Percentiles rank a stretch among this genome's conserved stretches.
Evolutionary conservation across 1,284 basidiomycete species (phyloP).

Genomic region (Ceratorhiza oryzae-sativae): DNA sequence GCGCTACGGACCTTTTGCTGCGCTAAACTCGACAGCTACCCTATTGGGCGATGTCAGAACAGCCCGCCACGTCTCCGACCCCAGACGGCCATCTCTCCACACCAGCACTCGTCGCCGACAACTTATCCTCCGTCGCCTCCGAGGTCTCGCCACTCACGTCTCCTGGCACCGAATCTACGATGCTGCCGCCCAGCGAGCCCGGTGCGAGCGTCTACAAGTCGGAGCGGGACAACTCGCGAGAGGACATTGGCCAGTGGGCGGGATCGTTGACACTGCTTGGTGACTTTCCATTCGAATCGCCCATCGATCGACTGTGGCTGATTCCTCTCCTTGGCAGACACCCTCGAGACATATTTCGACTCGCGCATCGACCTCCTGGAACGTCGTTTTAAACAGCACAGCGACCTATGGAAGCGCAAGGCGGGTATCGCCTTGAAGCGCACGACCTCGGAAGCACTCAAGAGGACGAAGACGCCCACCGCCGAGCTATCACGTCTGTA

Average conservation of each 20-base stretch:
- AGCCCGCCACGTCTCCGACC: conserved; percentile 17
- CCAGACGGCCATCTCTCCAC: conserved; percentile 21
- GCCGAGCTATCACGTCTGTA: conserved; percentile 60
- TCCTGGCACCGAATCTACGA: neutral
- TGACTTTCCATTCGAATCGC: conserved; percentile 45
- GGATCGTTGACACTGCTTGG: conserved; percentile 77
- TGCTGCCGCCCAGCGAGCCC: conserved; percentile 10
- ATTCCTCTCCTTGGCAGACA: conserved; percentile 59
- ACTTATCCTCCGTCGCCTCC: conserved; percentile 6
- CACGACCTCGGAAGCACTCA: conserved; percentile 40
- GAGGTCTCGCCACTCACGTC: conserved; percentile 30
- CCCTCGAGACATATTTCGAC: conserved; percentile 90
- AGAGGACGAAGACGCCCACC: conserved; percentile 70
- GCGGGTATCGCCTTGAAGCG: conserved; percentile 68
- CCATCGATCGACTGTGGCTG: neutral
- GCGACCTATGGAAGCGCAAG: conserved; percentile 78
- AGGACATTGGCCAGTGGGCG: conserved; percentile 51
- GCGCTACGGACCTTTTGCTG: neutral
- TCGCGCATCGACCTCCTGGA: conserved; percentile 90
- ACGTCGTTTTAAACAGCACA: conserved; percentile 84
- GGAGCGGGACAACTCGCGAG: conserved; percentile 17
- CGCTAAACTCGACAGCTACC: neutral
- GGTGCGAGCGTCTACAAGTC: conserved; percentile 3
- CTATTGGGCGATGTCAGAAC: conserved; percentile 1
- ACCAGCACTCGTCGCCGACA: conserved; percentile 10